A percentile compares a stretch with the other conserved stretches of the same genome.
phyloP scores from a whole-genome alignment of 352 stramenopile species.

The Pythium brachiatum region DNA sequence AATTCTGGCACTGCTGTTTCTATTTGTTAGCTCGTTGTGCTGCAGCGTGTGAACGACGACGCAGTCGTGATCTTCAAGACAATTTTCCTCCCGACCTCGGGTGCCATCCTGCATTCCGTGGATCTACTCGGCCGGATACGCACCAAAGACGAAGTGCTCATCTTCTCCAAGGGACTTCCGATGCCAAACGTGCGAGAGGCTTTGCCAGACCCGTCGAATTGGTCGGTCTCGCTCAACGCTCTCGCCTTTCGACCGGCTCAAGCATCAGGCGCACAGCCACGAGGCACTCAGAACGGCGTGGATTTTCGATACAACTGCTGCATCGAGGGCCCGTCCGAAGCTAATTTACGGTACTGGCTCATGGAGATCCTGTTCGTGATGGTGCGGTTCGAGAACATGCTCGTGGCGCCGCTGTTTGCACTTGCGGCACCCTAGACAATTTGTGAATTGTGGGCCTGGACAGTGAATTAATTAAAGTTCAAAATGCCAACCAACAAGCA shows the following conservation, averaged over 20 bases:
- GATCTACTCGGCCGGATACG: conserved; percentile 34
- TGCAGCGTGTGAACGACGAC: conserved; percentile 39
- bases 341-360: conserved; percentile 38
- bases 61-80: conserved; percentile 35
- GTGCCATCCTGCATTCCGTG: conserved; percentile 29
- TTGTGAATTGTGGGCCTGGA: too few species aligned
- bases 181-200: conserved; percentile 22
- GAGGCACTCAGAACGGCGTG: not conserved
- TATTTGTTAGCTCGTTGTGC: conserved; percentile 23
- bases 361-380: conserved; percentile 46
- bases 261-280: not conserved
- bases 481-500: too few species aligned
- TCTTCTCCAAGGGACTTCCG: conserved; percentile 35
- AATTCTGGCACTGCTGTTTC: not conserved
- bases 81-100: conserved; percentile 39
- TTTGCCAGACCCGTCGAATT: conserved; percentile 25
- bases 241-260: conserved; percentile 7
- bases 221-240: conserved; percentile 23
- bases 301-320: conserved; percentile 35
- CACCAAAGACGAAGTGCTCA: conserved; percentile 25
- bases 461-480: not conserved
- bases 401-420: conserved; percentile 26
- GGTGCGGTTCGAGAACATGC: conserved; percentile 41
- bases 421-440: not conserved
- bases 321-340: conserved; percentile 23